Conservation (phyloP, 805 yeast genomes). For the Spathaspora arborariae region DNA sequence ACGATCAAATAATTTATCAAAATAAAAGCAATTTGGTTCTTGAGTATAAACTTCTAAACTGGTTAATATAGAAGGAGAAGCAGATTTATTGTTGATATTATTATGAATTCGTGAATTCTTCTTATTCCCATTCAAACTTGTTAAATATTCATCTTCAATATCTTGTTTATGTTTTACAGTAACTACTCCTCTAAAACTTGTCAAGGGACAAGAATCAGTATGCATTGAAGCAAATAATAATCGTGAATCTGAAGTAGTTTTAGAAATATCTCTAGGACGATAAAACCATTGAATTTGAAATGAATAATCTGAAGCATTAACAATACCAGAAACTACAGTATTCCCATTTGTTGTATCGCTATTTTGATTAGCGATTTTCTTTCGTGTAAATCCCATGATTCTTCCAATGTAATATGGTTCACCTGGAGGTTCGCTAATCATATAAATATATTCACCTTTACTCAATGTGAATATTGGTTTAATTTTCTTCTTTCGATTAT, state of each 20-base stretch:
- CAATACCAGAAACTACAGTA: constrained; percentile 13
- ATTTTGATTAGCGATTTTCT: constrained; percentile 5
- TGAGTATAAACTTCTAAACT: constrained; percentile 49
- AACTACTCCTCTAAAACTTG: constrained; percentile 72
- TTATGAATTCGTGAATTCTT: not conserved
- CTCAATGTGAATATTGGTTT: constrained; percentile 30
- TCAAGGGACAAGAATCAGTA: constrained; percentile 74
- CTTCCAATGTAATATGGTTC: constrained; percentile 91
- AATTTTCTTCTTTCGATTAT: constrained; percentile 4
- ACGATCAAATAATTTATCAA: constrained; percentile 80
- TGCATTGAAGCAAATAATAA: constrained; percentile 81
- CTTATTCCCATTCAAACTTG: constrained; percentile 6
- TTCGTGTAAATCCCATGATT: constrained; percentile 60
- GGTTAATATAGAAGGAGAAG: constrained; percentile 10
- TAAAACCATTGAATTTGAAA: constrained; percentile 88
- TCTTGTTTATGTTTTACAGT: constrained; percentile 67
- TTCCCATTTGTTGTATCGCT: not conserved
- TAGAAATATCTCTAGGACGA: constrained; percentile 79
- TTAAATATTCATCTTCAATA: constrained; percentile 41
- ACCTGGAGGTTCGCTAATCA: constrained; percentile 90
- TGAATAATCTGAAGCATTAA: constrained; percentile 49
- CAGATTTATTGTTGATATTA: constrained; percentile 4
- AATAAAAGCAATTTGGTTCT: constrained; percentile 73
- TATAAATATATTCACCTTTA: constrained; percentile 68
- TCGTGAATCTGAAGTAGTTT: constrained; percentile 66